A percentile compares a stretch with the other conserved stretches of the same genome.
Conservation (phyloP, 2,329 filamentous ascomycete genomes). For the Fusarium drepaniforme region DNA sequence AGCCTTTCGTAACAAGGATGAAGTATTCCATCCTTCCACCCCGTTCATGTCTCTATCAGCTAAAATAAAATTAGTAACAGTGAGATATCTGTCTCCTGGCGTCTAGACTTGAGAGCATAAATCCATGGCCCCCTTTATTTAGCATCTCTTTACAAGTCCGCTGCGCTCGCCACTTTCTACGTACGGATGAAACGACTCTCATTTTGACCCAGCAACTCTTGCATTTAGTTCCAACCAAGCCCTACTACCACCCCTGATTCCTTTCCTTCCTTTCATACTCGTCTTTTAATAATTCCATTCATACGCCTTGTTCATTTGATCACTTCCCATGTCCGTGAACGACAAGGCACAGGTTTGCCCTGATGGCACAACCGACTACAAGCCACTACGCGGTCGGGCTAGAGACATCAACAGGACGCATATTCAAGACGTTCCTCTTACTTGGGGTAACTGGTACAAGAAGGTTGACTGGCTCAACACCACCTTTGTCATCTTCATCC, state of each 20-base stretch:
- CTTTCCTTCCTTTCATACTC: neutral
- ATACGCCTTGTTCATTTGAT: too few relatives aligned
- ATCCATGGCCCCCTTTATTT: neutral
- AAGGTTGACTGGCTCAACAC: constrained; percentile 96
- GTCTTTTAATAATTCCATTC: neutral
- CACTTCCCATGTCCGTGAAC: constrained; percentile 49
- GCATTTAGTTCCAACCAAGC: neutral
- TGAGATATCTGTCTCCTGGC: neutral
- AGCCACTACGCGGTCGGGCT: constrained; percentile 56
- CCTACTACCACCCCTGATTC: neutral
- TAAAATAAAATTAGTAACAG: neutral
- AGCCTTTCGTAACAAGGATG: neutral
- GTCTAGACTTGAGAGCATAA: neutral
- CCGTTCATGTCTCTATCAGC: neutral
- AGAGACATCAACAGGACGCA: constrained; percentile 62
- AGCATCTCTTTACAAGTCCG: neutral
- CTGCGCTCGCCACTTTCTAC: neutral
- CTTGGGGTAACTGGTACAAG: constrained; percentile 86
- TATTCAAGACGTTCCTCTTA: constrained; percentile 86
- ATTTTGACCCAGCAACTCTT: neutral
- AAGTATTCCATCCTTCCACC: neutral
- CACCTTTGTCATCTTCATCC: constrained; percentile 82
- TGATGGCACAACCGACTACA: constrained; percentile 68
- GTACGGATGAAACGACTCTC: neutral
- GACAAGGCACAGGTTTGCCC: constrained; percentile 54